These are phyloP conservation scores for Sclerospora graminicola DNA, from an alignment of 352 stramenopile species.

Conservation along the genomic window DNA sequence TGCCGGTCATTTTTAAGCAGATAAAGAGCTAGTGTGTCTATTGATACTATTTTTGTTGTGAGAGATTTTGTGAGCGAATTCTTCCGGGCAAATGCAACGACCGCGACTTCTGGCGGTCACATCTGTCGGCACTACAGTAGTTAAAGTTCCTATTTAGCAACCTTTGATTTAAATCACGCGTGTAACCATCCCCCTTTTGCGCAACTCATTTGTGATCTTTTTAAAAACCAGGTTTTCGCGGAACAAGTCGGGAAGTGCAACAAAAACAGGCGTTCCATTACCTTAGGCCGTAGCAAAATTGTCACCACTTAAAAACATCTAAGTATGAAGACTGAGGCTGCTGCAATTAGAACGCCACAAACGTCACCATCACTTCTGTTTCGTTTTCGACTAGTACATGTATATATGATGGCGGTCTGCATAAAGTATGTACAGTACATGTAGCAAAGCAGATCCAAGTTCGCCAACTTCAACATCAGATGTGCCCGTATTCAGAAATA, in stretches of 20 bases:
- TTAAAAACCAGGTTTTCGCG: background rate
- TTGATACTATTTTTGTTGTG: slow-evolving; percentile 17
- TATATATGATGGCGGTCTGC: too few relatives aligned
- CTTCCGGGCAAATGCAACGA: slow-evolving; percentile 9
- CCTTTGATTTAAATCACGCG: background rate
- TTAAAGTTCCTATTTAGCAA: background rate
- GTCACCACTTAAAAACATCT: too few relatives aligned
- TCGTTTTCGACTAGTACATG: too few relatives aligned
- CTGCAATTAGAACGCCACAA: too few relatives aligned
- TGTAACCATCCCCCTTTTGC: background rate
- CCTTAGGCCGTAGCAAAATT: too few relatives aligned
- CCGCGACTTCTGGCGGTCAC: slow-evolving; percentile 12
- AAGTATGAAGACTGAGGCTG: too few relatives aligned
- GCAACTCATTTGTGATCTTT: slow-evolving; percentile 10
- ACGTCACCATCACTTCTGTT: too few relatives aligned
- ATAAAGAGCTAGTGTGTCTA: background rate
- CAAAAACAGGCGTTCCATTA: too few relatives aligned
- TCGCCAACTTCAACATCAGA: too few relatives aligned
- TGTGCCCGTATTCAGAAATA: too few relatives aligned
- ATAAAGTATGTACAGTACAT: too few relatives aligned
- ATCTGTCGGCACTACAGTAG: slow-evolving; percentile 17
- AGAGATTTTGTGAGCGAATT: too few relatives aligned
- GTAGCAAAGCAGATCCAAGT: background rate
- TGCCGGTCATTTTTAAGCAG: slow-evolving; percentile 11
- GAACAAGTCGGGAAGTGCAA: slow-evolving; percentile 2